Percentiles rank a stretch among this genome's conserved stretches.
These are phyloP conservation scores for Cladobotryum protrusum DNA, from an alignment of 2,329 filamentous ascomycete species.

Conservation along the genomic window DNA sequence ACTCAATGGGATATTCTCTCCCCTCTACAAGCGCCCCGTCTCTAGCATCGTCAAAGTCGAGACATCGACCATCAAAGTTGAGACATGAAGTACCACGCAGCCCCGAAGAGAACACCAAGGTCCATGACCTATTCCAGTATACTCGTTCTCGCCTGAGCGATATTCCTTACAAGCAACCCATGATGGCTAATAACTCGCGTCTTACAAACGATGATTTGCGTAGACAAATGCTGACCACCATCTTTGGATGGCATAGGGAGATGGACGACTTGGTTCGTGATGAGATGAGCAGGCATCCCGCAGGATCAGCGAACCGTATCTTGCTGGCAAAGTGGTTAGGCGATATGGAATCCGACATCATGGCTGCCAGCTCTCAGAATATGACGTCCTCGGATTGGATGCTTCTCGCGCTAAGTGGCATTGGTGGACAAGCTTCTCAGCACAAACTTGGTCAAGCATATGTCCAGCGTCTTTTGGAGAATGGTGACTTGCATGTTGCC, in stretches of 20 bases:
- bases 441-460: slow-evolving; percentile 89
- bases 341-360: slow-evolving; percentile 72
- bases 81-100: slow-evolving; percentile 75
- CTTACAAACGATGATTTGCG: slow-evolving; percentile 75
- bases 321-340: slow-evolving; percentile 90
- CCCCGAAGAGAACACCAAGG: slow-evolving; percentile 61
- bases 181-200: slow-evolving; percentile 48
- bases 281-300: slow-evolving; percentile 69
- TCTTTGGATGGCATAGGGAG: slow-evolving; percentile 92
- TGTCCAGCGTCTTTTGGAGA: slow-evolving; percentile 82
- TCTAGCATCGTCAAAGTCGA: slow-evolving; percentile 41
- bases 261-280: slow-evolving; percentile 76
- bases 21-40: slow-evolving; percentile 34
- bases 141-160: slow-evolving; percentile 75
- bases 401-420: slow-evolving; percentile 83
- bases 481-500: slow-evolving; percentile 84
- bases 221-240: slow-evolving; percentile 82
- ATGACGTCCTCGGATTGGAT: slow-evolving; percentile 97
- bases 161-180: slow-evolving; percentile 70
- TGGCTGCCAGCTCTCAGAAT: slow-evolving; percentile 74
- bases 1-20: slow-evolving; percentile 43
- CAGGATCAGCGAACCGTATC: slow-evolving; percentile 70
- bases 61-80: slow-evolving; percentile 58
- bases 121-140: slow-evolving; percentile 79
- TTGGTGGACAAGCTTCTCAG: slow-evolving; percentile 68